Conservation (phyloP, 2,329 filamentous ascomycete species). For the Cercospora brassicicola region DNA sequence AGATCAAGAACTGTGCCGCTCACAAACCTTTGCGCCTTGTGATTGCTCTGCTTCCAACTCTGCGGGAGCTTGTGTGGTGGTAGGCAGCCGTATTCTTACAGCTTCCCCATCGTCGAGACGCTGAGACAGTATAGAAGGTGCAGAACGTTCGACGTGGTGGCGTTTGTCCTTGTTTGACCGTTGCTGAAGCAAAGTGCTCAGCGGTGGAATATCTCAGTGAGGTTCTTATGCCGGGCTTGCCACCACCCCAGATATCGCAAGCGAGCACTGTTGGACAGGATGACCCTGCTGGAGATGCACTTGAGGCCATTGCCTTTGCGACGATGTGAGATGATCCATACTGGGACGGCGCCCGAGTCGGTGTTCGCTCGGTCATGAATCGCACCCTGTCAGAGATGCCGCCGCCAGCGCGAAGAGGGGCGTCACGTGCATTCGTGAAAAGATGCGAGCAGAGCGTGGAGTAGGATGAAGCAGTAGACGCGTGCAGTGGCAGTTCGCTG, state of each 20-base stretch:
- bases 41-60: not conserved
- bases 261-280: not conserved
- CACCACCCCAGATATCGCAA: not conserved
- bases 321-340: not conserved
- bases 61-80: not conserved
- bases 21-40: not conserved
- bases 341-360: not conserved
- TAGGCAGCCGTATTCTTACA: not conserved
- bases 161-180: not conserved
- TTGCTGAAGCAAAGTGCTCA: not conserved
- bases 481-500: not conserved
- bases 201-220: not conserved
- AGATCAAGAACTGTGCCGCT: not conserved
- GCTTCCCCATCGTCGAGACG: not conserved
- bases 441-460: not conserved
- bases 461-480: not conserved
- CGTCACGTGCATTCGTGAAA: not conserved
- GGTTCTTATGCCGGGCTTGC: not conserved
- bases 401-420: not conserved
- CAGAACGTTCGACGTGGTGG: not conserved
- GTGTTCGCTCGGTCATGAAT: conserved; percentile 2
- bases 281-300: not conserved
- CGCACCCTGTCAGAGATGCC: conserved; percentile 9
- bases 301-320: not conserved
- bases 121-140: not conserved